Evolutionary conservation across 2,329 filamentous ascomycete genomes (phyloP).

Genomic region (Calonectria hongkongensis): DNA sequence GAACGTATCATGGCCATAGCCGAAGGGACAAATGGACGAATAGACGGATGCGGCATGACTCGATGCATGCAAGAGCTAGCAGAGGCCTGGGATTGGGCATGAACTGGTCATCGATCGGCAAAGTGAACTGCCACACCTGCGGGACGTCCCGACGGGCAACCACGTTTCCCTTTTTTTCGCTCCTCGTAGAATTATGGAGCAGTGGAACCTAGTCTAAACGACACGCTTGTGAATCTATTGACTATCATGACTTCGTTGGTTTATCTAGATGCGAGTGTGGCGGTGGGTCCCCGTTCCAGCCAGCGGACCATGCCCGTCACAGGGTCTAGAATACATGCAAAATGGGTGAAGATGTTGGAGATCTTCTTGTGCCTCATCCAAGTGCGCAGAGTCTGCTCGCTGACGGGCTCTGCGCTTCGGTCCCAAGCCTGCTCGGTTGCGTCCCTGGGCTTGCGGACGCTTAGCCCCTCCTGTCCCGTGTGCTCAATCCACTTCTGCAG

Average conservation of each 20-base stretch:
- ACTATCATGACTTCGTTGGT: neutral
- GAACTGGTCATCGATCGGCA: neutral
- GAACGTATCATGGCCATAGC: neutral
- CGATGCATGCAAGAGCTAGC: constrained; percentile 8
- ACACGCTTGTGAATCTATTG: constrained; percentile 10
- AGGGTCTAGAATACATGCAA: constrained; percentile 75
- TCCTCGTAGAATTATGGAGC: neutral
- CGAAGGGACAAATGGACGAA: neutral
- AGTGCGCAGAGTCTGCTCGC: constrained; percentile 58
- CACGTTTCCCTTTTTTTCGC: constrained; percentile 2
- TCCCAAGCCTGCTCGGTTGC: constrained; percentile 19
- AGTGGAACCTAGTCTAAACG: neutral
- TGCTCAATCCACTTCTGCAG: constrained; percentile 35
- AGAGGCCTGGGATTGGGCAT: constrained; percentile 12
- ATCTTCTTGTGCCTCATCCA: constrained; percentile 73
- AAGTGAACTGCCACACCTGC: neutral
- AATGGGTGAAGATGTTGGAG: constrained; percentile 75
- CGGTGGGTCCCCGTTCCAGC: constrained; percentile 37
- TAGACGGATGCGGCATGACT: neutral
- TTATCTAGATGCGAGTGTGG: neutral
- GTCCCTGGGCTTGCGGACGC: constrained; percentile 8
- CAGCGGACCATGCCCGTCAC: constrained; percentile 66
- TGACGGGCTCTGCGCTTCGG: neutral
- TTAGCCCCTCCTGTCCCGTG: constrained; percentile 40
- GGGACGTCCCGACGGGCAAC: constrained; percentile 20